Base-by-base conservation (phyloP, 1,284 basidiomycete genomes). In the Sporisorium scitamineum region DNA sequence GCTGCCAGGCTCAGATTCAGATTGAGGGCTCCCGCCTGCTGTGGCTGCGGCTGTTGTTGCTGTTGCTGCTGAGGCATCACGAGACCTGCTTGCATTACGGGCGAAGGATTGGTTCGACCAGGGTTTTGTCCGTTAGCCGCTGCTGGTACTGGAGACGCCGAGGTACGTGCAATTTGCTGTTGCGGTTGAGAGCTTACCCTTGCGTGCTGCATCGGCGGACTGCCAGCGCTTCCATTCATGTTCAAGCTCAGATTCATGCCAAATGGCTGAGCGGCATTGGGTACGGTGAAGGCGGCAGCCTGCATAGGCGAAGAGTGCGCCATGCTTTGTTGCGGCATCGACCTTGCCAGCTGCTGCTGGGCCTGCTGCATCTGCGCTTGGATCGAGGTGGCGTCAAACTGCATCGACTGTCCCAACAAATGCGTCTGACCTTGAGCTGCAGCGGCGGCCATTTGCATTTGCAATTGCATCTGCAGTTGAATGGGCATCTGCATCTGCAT, bases 151-250 rank as follows among this genome's bases (percentile, higher is more conserved):
- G 72, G 72, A 41, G 72, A 75, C 18, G 67, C 67, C 42, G 68
- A 75, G 9, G 72, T 70, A 26, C 72, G 27, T 41, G 44, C 62
- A 27, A 68, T 50, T 51, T 70, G 68, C 61, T 76, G 73, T 58
- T 76, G 73, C 44, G 68, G 73, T 45, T 76, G 73, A 52, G 68
- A 70, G 73, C 73, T 68, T 68, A 76, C 61, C 68, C 73, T 64
- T 54, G 73, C 73, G 52, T 71, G 54, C 44, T 76, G 73, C 73
- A 76, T 76, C 27, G 68, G 64, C 50, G 73, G 68, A 59, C 68
- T 71, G 54, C 73, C 73, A 42, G 68, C 73, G 26, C 61, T 67
- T 24, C 67, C 63, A 32, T 68, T 71, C 64, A 72, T 63, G 56
- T 62, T 70, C 48, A 67, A 37, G 37, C 64, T 67, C 54, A 76